These are phyloP conservation scores for Rhodotorula sphaerocarpa DNA, from an alignment of 768 basidiomycete species.

Conservation along the genomic window DNA sequence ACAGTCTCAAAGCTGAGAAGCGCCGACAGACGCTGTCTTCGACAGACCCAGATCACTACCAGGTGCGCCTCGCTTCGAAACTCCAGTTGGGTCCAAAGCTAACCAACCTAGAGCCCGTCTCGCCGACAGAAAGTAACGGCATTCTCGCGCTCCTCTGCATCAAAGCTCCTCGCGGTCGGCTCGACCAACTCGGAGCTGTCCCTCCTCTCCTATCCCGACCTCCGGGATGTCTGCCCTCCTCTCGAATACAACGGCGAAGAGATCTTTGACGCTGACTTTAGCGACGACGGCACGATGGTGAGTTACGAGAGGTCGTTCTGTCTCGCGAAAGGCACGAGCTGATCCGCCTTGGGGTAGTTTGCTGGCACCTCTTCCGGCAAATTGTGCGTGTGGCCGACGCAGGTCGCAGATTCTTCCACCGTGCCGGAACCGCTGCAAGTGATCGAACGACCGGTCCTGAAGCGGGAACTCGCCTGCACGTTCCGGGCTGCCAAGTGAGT, in stretches of 20 bases:
- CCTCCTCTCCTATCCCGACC: constrained; percentile 58
- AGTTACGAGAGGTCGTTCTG: constrained; percentile 17
- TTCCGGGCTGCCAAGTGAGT: constrained; percentile 36
- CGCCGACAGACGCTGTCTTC: constrained; percentile 58
- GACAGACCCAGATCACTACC: constrained; percentile 66
- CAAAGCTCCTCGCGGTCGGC: constrained; percentile 50
- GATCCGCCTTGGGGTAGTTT: constrained; percentile 13
- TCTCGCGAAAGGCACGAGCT: background rate
- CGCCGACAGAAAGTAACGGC: constrained; percentile 72
- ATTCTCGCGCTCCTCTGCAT: constrained; percentile 55
- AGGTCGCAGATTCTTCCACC: background rate
- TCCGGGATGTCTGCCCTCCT: constrained; percentile 48
- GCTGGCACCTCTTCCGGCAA: constrained; percentile 29
- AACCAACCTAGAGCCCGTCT: constrained; percentile 10
- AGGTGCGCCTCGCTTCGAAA: constrained; percentile 51
- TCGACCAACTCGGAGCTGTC: constrained; percentile 50
- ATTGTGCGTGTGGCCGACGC: constrained; percentile 30
- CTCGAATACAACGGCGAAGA: constrained; percentile 53
- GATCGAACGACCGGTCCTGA: constrained; percentile 35
- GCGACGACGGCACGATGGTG: constrained; percentile 52
- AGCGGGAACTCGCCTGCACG: constrained; percentile 30
- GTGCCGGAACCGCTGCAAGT: constrained; percentile 29
- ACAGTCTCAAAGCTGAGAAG: constrained; percentile 53
- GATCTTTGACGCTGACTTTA: constrained; percentile 79
- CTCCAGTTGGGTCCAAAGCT: background rate